Evolutionary conservation across 2,329 filamentous ascomycete genomes (phyloP), one percentile per base, ranked within the genome.

Genomic region (Coleophoma cylindrospora): DNA sequence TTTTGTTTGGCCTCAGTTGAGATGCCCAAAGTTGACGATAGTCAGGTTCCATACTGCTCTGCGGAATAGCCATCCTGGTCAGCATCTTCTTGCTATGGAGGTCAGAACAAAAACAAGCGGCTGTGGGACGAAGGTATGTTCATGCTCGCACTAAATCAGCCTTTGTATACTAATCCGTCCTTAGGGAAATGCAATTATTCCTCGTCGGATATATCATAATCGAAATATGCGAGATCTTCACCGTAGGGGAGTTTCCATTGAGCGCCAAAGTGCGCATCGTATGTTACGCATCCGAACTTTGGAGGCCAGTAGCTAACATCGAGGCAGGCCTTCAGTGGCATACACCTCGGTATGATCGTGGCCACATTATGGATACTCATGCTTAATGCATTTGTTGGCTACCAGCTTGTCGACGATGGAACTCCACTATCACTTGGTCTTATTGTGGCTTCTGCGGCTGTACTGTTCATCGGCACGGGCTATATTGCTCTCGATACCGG

Each of bases 401-500:
- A 89, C 68, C 94, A 99, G 66, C 72, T 97, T 19, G 75, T 97
- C 41, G 94, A 99, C 59, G 94, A 99, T 61, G 94, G 94, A 44
- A 99, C 94, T 1, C 77, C 87, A 1, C 69, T 95, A 21, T 97
- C 92, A 0, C 64, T 97, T 13, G 86, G 81, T 6, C 76, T 97
- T 4, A 83, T 95, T 48, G 55, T 85, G 46, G 72, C 73, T 40
- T 96, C 92, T 13, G 85, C 87, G 0, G 69, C 75, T 11, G 72
- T 81, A 13, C 73, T 97, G 49, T 88, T 97, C 62, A 75, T 97
- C 54, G 94, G 94, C 50, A 95, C 91, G 1, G 92, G 91, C 34
- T 99, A 96, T 68, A 95, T 99, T 64, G 88, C 91, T 12, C 84
- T 99, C 54, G 94, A 99, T 66, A 97, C 92, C 1, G 92, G 87